Percentiles rank a stretch among this genome's conserved stretches.
Evolutionary conservation across 257 asterid species (phyloP).

Genomic region (Solanum piurae): DNA sequence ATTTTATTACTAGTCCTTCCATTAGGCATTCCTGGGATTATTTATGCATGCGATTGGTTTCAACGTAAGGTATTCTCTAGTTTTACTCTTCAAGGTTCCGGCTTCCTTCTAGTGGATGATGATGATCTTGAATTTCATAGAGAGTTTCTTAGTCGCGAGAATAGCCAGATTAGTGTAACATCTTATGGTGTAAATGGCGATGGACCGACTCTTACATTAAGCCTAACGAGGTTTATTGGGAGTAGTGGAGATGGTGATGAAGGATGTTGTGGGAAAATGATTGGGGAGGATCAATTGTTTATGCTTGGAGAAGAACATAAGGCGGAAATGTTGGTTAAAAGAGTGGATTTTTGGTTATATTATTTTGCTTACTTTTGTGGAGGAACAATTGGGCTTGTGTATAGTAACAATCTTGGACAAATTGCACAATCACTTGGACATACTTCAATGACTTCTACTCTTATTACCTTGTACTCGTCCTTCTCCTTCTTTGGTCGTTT

Average conservation of each 20-base stretch:
- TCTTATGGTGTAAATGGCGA: neutral
- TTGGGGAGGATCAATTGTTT: slow-evolving; percentile 37
- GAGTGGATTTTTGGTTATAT: slow-evolving; percentile 82
- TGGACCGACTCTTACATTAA: neutral
- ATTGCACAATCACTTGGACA: slow-evolving; percentile 83
- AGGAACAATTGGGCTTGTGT: slow-evolving; percentile 84
- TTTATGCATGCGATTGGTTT: slow-evolving; percentile 69
- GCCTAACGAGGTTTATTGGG: neutral
- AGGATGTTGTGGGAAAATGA: slow-evolving; percentile 29
- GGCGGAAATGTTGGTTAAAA: slow-evolving; percentile 33
- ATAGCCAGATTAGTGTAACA: slow-evolving; percentile 17
- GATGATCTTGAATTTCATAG: slow-evolving; percentile 58
- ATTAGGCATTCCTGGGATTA: slow-evolving; percentile 56
- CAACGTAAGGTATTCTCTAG: slow-evolving; percentile 26
- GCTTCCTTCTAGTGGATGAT: slow-evolving; percentile 50
- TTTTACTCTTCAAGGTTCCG: slow-evolving; percentile 32
- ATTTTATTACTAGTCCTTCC: slow-evolving; percentile 51
- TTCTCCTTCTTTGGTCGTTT: slow-evolving; percentile 94
- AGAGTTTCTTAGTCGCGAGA: slow-evolving; percentile 34
- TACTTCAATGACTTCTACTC: slow-evolving; percentile 33
- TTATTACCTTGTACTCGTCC: slow-evolving; percentile 64
- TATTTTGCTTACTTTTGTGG: slow-evolving; percentile 69
- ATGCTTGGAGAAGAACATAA: slow-evolving; percentile 79
- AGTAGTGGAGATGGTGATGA: slow-evolving; percentile 6
- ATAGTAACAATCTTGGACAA: slow-evolving; percentile 89